A percentile compares a stretch with the other conserved stretches of the same genome.
Conservation (phyloP, 1,284 basidiomycete species). For the Exsudoporus floridanus region DNA sequence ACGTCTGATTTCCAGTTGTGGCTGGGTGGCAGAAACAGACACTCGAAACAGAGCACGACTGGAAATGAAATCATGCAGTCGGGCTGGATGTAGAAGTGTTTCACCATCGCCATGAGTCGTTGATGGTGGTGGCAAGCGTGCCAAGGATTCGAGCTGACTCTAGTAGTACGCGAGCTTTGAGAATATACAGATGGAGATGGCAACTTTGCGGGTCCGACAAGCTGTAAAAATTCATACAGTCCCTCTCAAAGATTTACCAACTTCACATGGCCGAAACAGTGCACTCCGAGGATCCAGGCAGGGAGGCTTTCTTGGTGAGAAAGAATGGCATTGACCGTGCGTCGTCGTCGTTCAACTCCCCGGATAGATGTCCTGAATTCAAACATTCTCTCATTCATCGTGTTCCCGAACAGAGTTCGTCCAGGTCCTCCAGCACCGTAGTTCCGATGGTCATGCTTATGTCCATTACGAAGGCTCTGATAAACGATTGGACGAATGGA, state of each 20-base stretch:
- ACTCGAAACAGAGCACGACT: too few species aligned
- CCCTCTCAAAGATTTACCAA: neutral
- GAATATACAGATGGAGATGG: too few species aligned
- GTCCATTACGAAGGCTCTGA: slow-evolving; percentile 70
- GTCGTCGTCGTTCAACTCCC: slow-evolving; percentile 25
- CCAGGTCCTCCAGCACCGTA: slow-evolving; percentile 47
- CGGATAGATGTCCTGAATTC: slow-evolving; percentile 16
- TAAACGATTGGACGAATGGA: slow-evolving; percentile 78
- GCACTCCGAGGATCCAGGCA: slow-evolving; percentile 5
- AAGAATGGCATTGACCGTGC: slow-evolving; percentile 52
- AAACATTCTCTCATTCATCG: neutral
- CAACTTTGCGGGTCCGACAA: slow-evolving; percentile 13
- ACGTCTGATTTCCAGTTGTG: too few species aligned
- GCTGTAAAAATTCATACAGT: neutral
- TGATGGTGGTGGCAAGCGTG: too few species aligned
- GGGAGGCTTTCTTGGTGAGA: slow-evolving; percentile 35
- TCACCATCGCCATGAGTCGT: too few species aligned
- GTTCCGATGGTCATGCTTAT: slow-evolving; percentile 51
- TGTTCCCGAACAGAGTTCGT: slow-evolving; percentile 24
- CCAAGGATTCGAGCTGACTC: too few species aligned
- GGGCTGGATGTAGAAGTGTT: too few species aligned
- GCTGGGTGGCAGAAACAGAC: neutral
- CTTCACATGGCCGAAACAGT: slow-evolving; percentile 21
- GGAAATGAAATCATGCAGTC: too few species aligned
- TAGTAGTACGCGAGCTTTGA: too few species aligned